A percentile compares a stretch with the other conserved stretches of the same genome.
Evolutionary conservation across 495 filamentous ascomycete species (phyloP).

Genomic region (Xylaria cubensis): DNA sequence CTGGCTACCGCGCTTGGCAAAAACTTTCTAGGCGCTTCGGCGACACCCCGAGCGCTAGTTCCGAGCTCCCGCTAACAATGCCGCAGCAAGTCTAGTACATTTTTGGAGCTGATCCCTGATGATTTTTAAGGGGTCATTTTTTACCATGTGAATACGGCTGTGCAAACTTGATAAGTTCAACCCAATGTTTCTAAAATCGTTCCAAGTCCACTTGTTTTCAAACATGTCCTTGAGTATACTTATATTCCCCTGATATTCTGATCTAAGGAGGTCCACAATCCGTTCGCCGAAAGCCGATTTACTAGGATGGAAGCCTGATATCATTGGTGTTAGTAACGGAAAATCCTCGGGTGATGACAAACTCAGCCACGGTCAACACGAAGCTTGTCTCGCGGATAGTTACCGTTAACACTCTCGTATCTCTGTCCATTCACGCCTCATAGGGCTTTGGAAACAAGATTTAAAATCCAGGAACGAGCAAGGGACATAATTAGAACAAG

Average conservation of each 20-base stretch:
- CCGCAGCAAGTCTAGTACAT: background rate
- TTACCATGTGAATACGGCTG: background rate
- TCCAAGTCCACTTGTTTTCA: background rate
- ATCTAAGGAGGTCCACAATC: background rate
- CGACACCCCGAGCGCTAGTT: background rate
- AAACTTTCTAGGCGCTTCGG: slow-evolving; percentile 3
- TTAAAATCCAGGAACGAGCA: background rate
- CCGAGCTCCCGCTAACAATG: background rate
- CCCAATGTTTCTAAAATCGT: background rate
- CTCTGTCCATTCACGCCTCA: background rate
- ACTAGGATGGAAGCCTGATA: slow-evolving; percentile 1
- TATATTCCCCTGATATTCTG: background rate
- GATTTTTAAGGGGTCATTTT: background rate
- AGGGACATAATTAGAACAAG: background rate
- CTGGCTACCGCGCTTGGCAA: background rate
- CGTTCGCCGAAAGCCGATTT: background rate
- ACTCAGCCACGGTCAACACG: slow-evolving; percentile 7
- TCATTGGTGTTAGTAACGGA: background rate
- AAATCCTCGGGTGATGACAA: slow-evolving; percentile 7
- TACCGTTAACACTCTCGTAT: background rate
- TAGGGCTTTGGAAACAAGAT: background rate
- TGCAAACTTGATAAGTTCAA: background rate
- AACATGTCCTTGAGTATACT: background rate
- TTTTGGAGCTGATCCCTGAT: background rate
- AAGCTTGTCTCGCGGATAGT: background rate